Conservation (phyloP, 2,329 filamentous ascomycete species). For the Daldinia sp. region DNA sequence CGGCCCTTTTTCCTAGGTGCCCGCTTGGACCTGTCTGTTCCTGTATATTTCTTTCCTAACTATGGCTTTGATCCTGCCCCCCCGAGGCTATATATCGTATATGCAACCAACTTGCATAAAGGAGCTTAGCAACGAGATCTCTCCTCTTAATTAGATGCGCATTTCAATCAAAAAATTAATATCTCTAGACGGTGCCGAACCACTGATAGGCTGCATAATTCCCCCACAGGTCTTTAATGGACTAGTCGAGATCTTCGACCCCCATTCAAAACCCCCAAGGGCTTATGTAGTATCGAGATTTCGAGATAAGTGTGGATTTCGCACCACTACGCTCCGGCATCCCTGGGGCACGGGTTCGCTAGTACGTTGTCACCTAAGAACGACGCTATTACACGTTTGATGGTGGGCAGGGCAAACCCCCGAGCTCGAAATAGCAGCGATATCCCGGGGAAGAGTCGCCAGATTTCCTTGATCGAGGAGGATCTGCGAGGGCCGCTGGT, state of each 20-base stretch:
- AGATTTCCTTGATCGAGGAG: constrained; percentile 20
- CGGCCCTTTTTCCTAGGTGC: constrained; percentile 7
- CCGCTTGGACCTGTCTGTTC: constrained; percentile 15
- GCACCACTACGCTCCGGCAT: constrained; percentile 23
- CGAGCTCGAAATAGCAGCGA: constrained; percentile 40
- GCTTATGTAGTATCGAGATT: constrained; percentile 40
- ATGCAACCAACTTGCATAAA: constrained; percentile 17
- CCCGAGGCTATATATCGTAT: constrained; percentile 27
- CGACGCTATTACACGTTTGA: constrained; percentile 8
- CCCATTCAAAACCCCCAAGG: constrained; percentile 31
- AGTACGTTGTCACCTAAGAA: constrained; percentile 25
- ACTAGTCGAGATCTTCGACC: constrained; percentile 42
- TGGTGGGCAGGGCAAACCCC: constrained; percentile 30
- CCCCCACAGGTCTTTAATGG: constrained; percentile 40
- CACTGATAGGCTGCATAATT: constrained; percentile 41
- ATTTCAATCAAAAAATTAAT: constrained; percentile 38
- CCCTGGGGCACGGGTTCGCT: constrained; percentile 22
- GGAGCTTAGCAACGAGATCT: constrained; percentile 15
- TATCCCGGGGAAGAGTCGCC: constrained; percentile 17
- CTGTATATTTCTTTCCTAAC: not conserved
- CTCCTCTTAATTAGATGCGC: constrained; percentile 10
- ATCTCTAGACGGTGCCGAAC: constrained; percentile 33
- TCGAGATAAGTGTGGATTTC: constrained; percentile 42
- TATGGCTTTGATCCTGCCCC: constrained; percentile 19
- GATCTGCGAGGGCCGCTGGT: constrained; percentile 27